Evolutionary conservation across 139 green algal genomes (phyloP), one percentile per base, ranked within the genome.

Genomic region (Haematococcus lacustris): DNA sequence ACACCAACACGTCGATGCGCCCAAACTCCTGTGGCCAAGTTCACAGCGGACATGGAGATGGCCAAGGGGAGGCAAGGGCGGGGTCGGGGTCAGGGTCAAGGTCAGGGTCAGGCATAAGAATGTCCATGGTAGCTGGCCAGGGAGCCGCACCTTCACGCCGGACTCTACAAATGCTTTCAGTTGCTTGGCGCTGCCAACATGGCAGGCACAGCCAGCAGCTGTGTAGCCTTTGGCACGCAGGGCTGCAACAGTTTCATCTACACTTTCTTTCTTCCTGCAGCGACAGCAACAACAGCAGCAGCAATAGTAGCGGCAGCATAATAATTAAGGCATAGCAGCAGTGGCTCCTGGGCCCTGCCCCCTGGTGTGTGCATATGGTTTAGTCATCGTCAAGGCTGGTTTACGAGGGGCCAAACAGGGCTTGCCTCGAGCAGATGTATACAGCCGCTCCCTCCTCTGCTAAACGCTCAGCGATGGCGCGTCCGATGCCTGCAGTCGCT

Each of bases 401-500:
- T n/a, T n/a, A n/a, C n/a, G n/a, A n/a, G n/a, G n/a, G n/a, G n/a
- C n/a, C n/a, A n/a, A n/a, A n/a, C n/a, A n/a, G n/a, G n/a, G n/a
- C n/a, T n/a, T n/a, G n/a, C 73, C 88, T 81, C n/a, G 81, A 91
- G 74, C 84, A 93, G 0, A 95, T 73, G 67, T 89, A 86, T 1
- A 95, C 85, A 33, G 63, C 82, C 0, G 94, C 93, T 0, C 94
- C 94, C 74, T 98, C 92, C 38, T 85, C 40, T 21, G 73, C 63
- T 34, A 68, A 77, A 0, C 93, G 74, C 34, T 86, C 71, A 2
- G 89, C 93, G 25, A 92, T 97, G 28, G 77, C 93, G 3, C 94
- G 78, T 0, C 94, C 94, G 39, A 98, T 98, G 37, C 94, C 94
- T 39, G 93, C 94, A 26, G 94, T 98, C 2, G 89, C 87, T 5